A percentile compares a stretch with the other conserved stretches of the same genome.
phyloP scores from a whole-genome alignment of 148 eudicot species.

The Linanthus parryae region DNA sequence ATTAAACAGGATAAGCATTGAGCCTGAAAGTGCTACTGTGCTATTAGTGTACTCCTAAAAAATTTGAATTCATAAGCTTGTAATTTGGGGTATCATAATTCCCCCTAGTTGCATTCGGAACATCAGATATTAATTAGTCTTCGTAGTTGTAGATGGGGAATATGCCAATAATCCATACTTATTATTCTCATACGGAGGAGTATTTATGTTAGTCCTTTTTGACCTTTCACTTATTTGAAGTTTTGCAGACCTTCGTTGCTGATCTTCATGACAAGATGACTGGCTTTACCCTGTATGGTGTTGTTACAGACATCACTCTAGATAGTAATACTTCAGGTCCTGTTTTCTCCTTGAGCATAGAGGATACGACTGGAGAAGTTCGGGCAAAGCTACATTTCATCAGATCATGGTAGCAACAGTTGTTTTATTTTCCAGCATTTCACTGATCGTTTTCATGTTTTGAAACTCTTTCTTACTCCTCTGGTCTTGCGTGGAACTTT shows the following conservation, averaged over 20 bases:
- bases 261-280: conserved; percentile 95
- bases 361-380: conserved; percentile 73
- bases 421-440: neutral
- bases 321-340: conserved; percentile 29
- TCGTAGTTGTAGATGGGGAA: too few species aligned
- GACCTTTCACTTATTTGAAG: conserved; percentile 42
- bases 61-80: too few species aligned
- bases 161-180: too few species aligned
- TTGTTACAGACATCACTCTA: conserved; percentile 45
- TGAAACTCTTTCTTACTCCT: neutral
- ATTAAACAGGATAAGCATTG: neutral
- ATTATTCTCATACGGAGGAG: too few species aligned
- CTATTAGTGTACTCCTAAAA: neutral
- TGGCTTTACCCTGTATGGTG: conserved; percentile 78
- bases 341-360: conserved; percentile 47
- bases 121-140: too few species aligned
- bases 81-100: too few species aligned
- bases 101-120: too few species aligned
- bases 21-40: neutral
- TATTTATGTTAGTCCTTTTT: too few species aligned
- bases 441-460: conserved; percentile 2
- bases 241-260: conserved; percentile 66
- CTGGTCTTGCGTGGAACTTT: neutral
- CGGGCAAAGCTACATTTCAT: conserved; percentile 68
- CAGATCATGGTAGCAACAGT: conserved; percentile 50